Base-by-base conservation (phyloP, 805 yeast genomes). In the Diddensiella transvaalensis region DNA sequence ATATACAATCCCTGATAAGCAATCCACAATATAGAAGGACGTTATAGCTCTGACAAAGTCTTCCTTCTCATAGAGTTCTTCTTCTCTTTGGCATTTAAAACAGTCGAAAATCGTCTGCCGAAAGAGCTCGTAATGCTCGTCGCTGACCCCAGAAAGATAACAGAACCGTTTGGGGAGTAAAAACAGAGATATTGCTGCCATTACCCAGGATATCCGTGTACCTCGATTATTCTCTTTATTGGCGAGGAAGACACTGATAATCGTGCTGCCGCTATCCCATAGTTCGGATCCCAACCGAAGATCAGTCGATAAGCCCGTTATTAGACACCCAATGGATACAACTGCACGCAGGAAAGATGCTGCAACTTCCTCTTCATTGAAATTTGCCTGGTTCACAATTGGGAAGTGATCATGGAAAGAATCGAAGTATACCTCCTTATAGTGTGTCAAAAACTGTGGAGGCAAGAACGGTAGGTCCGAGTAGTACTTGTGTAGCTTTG, bases 401-500 rank as follows among this genome's bases (percentile, higher is more conserved):
- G 46, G 46, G 17, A 42, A 26, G 8, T 18, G 22, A 11, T n/a
- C 22, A 42, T 29, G 46, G 15, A 42, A 29, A 11, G 22, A 13
- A 30, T 42, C 46, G 17, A 30, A 42, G 22, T 29, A 42, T 17
- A 42, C n/a, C 13, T 42, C 46, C 38, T 42, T 42, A 15, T 42
- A 42, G 30, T 42, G 46, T 6, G 46, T 29, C 23, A 42, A 22
- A 15, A 26, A 42, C 23, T 42, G 22, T 17, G 42, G 46, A 4
- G 46, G 46, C 4, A 42, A 26, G 17, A 33, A 42, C 29, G 46
- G 46, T 42, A 42, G 30, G 6, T 42, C 46, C 11, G 22, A 15
- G 23, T 42, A 42, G 17, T 42, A 42, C 21, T 42, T 30, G 40
- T 42, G 46, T 17, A 42, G 38, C 29, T 42, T 42, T 30, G 46